phyloP scores from a whole-genome alignment of 805 yeast genomes.

The Candida corydali region DNA sequence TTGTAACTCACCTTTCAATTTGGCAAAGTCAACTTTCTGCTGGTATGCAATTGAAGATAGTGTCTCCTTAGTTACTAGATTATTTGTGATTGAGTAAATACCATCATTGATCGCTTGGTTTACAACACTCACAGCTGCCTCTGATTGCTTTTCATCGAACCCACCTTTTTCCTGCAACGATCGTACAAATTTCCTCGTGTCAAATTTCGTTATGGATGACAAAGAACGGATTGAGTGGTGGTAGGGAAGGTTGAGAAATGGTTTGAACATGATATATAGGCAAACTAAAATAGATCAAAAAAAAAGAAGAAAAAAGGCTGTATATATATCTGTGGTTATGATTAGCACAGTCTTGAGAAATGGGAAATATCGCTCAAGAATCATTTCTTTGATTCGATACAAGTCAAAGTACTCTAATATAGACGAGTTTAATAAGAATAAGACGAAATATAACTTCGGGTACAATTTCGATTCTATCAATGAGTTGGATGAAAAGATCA shows the following conservation, averaged over 20 bases:
- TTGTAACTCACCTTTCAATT: slow-evolving; percentile 86
- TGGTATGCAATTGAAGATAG: slow-evolving; percentile 84
- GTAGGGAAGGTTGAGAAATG: too few species aligned
- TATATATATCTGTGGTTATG: too few species aligned
- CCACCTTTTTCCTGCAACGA: slow-evolving; percentile 63
- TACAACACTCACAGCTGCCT: slow-evolving; percentile 71
- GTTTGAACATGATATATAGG: not conserved
- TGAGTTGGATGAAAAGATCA: slow-evolving; percentile 14
- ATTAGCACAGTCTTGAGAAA: too few species aligned
- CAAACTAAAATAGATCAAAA: too few species aligned
- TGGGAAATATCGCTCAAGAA: too few species aligned
- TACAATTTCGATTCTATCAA: slow-evolving; percentile 15
- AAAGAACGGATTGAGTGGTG: too few species aligned
- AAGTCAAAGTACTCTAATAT: slow-evolving; percentile 19
- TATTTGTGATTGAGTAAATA: slow-evolving; percentile 65
- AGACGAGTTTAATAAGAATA: slow-evolving; percentile 36
- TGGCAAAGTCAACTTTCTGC: slow-evolving; percentile 95
- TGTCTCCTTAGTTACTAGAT: slow-evolving; percentile 81
- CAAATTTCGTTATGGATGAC: slow-evolving; percentile 48
- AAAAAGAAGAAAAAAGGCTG: too few species aligned
- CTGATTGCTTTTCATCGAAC: slow-evolving; percentile 72
- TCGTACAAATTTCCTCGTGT: slow-evolving; percentile 71
- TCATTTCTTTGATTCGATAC: not conserved
- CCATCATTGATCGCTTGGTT: slow-evolving; percentile 77
- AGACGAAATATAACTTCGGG: slow-evolving; percentile 27